Evolutionary conservation across 129 eudicot species (phyloP).

Genomic region (Flaveria sonorensis): DNA sequence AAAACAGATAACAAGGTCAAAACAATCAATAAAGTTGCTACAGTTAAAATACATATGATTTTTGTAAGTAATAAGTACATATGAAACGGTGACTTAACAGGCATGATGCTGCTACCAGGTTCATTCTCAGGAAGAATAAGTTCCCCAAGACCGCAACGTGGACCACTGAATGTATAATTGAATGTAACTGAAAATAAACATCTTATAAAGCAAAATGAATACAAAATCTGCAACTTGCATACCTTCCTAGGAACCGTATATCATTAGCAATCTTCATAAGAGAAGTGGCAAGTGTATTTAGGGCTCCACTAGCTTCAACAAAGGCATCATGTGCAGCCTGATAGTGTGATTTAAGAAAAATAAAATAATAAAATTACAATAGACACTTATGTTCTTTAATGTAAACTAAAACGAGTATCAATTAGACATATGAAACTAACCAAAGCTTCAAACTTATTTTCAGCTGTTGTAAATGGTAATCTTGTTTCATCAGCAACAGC

Average conservation of each 20-base stretch:
- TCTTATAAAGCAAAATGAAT: neutral
- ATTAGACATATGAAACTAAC: conserved; percentile 42
- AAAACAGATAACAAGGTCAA: conserved; percentile 31
- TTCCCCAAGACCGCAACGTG: conserved; percentile 98
- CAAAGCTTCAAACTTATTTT: conserved; percentile 97
- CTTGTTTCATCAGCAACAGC: conserved; percentile 98
- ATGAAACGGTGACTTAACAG: conserved; percentile 54
- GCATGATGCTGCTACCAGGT: conserved; percentile 99
- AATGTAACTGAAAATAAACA: neutral
- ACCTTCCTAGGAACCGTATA: conserved; percentile 95
- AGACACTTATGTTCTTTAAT: neutral
- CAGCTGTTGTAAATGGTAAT: conserved; percentile 94
- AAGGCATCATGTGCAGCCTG: conserved; percentile 99
- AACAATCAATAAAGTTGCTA: conserved; percentile 9
- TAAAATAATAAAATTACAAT: conserved; percentile 9
- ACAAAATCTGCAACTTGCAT: conserved; percentile 1
- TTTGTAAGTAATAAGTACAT: conserved; percentile 8
- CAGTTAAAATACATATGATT: too few species aligned
- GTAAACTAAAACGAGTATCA: neutral
- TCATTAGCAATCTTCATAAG: conserved; percentile 98
- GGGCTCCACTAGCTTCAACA: conserved; percentile 91
- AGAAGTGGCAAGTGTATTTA: conserved; percentile 85
- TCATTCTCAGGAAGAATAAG: conserved; percentile 98
- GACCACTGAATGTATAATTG: conserved; percentile 67
- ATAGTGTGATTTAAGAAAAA: neutral